phyloP scores from a whole-genome alignment of 768 basidiomycete species.

The Infundibulicybe gibba region DNA sequence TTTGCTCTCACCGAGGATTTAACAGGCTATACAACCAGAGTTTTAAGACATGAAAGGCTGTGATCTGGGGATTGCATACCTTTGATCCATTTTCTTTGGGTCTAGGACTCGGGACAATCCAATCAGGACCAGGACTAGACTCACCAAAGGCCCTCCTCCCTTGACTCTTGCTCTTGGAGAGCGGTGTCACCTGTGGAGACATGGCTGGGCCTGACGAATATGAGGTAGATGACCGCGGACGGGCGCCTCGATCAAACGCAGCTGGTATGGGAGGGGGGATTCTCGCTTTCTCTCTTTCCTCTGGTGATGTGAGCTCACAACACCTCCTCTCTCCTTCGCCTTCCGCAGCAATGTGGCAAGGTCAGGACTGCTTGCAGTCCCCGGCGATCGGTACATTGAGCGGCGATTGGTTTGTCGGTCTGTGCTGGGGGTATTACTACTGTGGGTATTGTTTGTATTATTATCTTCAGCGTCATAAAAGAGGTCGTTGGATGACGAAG shows the following conservation, averaged over 20 bases:
- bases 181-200: conserved; percentile 23
- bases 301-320: conserved; percentile 27
- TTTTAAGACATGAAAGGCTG: conserved; percentile 1
- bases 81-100: conserved; percentile 39
- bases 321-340: conserved; percentile 65
- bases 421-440: conserved; percentile 5
- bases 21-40: conserved; percentile 26
- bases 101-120: conserved; percentile 31
- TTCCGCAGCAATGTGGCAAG: conserved; percentile 83
- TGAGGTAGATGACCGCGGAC: conserved; percentile 41
- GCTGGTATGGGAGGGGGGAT: conserved; percentile 43
- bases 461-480: conserved; percentile 64
- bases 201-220: conserved; percentile 21
- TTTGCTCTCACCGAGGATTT: conserved; percentile 73
- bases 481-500: conserved; percentile 55
- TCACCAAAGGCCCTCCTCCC: conserved; percentile 9
- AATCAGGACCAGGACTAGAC: conserved; percentile 39
- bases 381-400: conserved; percentile 83
- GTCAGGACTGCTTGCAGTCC: conserved; percentile 90
- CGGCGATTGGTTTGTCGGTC: conserved; percentile 75
- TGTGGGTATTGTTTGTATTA: too few relatives aligned
- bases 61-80: conserved; percentile 39
- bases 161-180: conserved; percentile 29
- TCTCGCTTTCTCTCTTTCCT: conserved; percentile 28
- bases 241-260: conserved; percentile 24